These are phyloP conservation scores for Cudoniella acicularis DNA, from an alignment of 495 filamentous ascomycete species.

Conservation along the genomic window DNA sequence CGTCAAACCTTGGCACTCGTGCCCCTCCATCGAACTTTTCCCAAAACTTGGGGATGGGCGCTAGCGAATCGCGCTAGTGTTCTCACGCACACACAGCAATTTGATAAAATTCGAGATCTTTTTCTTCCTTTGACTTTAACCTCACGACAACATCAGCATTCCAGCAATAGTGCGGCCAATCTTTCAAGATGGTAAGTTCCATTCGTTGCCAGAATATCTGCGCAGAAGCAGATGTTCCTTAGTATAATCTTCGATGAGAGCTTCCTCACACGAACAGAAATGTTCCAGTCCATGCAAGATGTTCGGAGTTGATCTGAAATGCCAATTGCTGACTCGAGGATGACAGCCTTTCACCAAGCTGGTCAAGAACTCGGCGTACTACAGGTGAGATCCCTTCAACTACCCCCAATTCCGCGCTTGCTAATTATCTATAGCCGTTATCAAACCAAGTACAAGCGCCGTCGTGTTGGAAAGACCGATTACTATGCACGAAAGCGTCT, in stretches of 20 bases:
- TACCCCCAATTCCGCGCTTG: neutral
- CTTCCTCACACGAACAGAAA: constrained; percentile 22
- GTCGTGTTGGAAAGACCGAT: constrained; percentile 96
- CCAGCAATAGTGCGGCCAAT: constrained; percentile 31
- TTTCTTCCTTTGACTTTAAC: constrained; percentile 6
- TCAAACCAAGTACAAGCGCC: constrained; percentile 99
- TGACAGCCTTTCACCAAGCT: constrained; percentile 86
- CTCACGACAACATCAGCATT: constrained; percentile 20
- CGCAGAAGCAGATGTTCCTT: neutral
- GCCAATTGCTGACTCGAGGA: constrained; percentile 94
- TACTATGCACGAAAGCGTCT: constrained; percentile 99
- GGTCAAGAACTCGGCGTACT: constrained; percentile 96
- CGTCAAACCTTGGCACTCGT: neutral
- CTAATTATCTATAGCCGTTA: constrained; percentile 65
- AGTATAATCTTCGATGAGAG: neutral
- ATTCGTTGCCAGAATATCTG: constrained; percentile 9
- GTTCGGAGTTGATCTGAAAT: constrained; percentile 93
- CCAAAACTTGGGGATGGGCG: neutral
- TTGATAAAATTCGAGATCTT: constrained; percentile 5
- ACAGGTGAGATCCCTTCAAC: constrained; percentile 61
- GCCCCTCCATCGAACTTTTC: neutral
- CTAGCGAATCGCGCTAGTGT: neutral
- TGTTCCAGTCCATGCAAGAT: constrained; percentile 82
- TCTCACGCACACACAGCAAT: neutral
- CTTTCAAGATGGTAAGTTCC: constrained; percentile 59